Evolutionary conservation across 768 basidiomycete species (phyloP).

Genomic region (Vishniacozyma victoriae): DNA sequence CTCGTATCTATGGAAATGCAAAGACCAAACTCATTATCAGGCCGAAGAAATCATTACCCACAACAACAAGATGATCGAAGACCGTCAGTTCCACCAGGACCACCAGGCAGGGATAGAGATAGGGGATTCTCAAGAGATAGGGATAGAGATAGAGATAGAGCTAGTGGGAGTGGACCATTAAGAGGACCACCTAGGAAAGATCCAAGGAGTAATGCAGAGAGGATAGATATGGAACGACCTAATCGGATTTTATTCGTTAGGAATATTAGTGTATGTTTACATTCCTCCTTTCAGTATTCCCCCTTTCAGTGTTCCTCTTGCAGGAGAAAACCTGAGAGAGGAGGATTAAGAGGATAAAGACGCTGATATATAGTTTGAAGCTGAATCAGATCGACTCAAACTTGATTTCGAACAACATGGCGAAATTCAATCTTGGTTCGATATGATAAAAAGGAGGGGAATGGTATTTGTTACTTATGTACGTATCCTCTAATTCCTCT

Average conservation of each 20-base stretch:
- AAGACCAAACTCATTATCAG: not conserved
- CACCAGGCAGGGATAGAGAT: slow-evolving; percentile 59
- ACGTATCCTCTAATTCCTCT: slow-evolving; percentile 49
- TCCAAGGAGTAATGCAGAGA: slow-evolving; percentile 86
- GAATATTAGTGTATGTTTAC: slow-evolving; percentile 85
- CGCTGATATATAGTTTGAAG: slow-evolving; percentile 42
- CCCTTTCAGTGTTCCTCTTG: not conserved
- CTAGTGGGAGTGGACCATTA: too few species aligned
- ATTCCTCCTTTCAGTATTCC: not conserved
- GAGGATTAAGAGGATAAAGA: not conserved
- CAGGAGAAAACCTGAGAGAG: slow-evolving; percentile 2
- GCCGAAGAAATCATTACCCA: slow-evolving; percentile 3
- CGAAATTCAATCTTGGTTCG: slow-evolving; percentile 95
- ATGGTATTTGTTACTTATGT: slow-evolving; percentile 99
- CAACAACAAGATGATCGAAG: too few species aligned
- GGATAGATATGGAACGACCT: slow-evolving; percentile 85
- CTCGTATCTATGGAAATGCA: not conserved
- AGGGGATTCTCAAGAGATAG: not conserved
- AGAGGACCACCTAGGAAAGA: too few species aligned
- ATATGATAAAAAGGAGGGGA: slow-evolving; percentile 87
- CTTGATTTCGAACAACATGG: slow-evolving; percentile 85
- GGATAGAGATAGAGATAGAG: slow-evolving; percentile 41
- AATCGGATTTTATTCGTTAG: slow-evolving; percentile 95
- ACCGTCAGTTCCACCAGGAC: slow-evolving; percentile 3
- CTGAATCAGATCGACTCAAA: slow-evolving; percentile 61